These are phyloP conservation scores for Dothideomycetes sp. DNA, from an alignment of 2,329 filamentous ascomycete genomes.

Conservation along the genomic window DNA sequence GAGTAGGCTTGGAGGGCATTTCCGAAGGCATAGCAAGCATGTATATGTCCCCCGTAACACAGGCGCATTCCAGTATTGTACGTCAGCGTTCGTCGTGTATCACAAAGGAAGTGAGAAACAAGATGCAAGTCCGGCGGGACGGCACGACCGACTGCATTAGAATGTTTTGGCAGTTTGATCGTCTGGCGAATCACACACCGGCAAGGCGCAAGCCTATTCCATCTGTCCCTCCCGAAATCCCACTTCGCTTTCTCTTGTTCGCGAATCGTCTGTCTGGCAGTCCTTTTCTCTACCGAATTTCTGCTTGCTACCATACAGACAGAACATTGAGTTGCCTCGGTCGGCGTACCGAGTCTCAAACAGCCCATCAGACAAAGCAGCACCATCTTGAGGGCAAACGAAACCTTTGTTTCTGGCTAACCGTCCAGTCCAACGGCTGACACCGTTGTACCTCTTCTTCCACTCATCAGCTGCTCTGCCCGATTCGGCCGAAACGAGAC, in stretches of 20 bases:
- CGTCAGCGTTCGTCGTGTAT: slow-evolving; percentile 3
- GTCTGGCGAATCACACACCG: too few relatives aligned
- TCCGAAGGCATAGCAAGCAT: too few relatives aligned
- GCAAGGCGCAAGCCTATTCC: too few relatives aligned
- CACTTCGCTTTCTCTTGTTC: too few relatives aligned
- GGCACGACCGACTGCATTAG: slow-evolving; percentile 5
- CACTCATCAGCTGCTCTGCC: slow-evolving; percentile 8
- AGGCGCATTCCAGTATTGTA: slow-evolving; percentile 7
- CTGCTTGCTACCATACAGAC: too few relatives aligned
- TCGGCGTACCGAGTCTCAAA: too few relatives aligned
- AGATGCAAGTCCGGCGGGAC: slow-evolving; percentile 6
- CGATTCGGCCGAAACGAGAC: slow-evolving; percentile 8
- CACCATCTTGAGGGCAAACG: slow-evolving; percentile 5
- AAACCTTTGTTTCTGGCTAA: slow-evolving; percentile 1
- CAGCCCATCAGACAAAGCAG: too few relatives aligned
- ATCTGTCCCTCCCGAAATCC: too few relatives aligned
- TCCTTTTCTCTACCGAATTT: too few relatives aligned
- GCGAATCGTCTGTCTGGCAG: too few relatives aligned
- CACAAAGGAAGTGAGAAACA: slow-evolving; percentile 6
- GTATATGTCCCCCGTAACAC: neutral
- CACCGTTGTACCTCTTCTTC: slow-evolving; percentile 4
- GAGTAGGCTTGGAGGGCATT: slow-evolving; percentile 3
- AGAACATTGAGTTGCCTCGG: too few relatives aligned
- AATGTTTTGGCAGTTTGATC: too few relatives aligned
- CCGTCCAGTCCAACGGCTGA: slow-evolving; percentile 8